Percentiles rank a stretch among this genome's conserved stretches.
Conservation (phyloP, 2,329 filamentous ascomycete genomes). For the Pseudocercospora fijiensis region DNA sequence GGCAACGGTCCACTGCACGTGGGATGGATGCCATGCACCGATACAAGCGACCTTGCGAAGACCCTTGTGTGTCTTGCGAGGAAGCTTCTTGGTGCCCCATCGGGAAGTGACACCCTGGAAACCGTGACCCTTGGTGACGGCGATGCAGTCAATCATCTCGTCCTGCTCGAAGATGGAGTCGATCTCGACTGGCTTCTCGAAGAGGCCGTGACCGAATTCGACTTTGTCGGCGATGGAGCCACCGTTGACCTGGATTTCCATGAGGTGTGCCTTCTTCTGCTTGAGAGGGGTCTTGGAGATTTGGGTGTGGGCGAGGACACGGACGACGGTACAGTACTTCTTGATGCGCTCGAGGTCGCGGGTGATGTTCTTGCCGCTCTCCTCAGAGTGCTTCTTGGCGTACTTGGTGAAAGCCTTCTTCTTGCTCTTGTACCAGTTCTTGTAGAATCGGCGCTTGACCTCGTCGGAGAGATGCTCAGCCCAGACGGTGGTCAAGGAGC, state of each 20-base stretch:
- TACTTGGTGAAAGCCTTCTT: constrained; percentile 99
- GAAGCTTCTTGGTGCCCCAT: constrained; percentile 99
- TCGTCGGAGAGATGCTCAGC: constrained; percentile 99
- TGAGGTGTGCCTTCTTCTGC: constrained; percentile 99
- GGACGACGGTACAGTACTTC: constrained; percentile 99
- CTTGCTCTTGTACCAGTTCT: constrained; percentile 99
- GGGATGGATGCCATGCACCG: constrained; percentile 99
- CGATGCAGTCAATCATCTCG: constrained; percentile 99
- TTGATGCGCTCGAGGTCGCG: constrained; percentile 99
- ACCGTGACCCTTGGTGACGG: constrained; percentile 99
- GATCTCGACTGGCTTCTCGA: constrained; percentile 98
- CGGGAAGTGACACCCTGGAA: constrained; percentile 95
- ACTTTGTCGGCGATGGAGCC: constrained; percentile 96
- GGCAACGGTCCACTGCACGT: constrained; percentile 99
- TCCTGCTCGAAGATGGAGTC: constrained; percentile 97
- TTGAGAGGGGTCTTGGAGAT: constrained; percentile 98
- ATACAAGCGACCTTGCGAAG: constrained; percentile 99
- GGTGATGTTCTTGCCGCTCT: constrained; percentile 83
- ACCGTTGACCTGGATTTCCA: constrained; percentile 99
- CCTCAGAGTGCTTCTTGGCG: constrained; percentile 99
- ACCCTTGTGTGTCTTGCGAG: constrained; percentile 99
- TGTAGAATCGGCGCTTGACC: constrained; percentile 99
- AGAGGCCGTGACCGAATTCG: constrained; percentile 88
- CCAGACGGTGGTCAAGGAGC: constrained; percentile 99
- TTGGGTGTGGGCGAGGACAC: constrained; percentile 98